phyloP scores from a whole-genome alignment of 2,329 filamentous ascomycete genomes.

The Pseudogymnoascus sp. region DNA sequence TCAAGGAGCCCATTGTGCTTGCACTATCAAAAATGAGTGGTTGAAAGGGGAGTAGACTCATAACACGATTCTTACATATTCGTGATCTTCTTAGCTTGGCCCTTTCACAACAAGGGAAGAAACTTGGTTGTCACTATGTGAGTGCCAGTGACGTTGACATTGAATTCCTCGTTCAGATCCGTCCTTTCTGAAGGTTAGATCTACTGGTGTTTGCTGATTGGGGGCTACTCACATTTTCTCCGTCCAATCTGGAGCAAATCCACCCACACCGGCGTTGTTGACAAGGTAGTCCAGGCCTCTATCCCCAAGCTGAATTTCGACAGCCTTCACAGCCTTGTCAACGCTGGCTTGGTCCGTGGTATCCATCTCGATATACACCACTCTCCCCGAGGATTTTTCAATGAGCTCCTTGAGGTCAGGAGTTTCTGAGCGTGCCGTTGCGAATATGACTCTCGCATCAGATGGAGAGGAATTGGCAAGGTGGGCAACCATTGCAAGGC shows the following conservation, averaged over 20 bases:
- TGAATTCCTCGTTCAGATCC: conserved; percentile 1
- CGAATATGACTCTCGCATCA: neutral
- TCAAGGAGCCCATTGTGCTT: neutral
- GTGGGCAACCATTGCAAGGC: conserved; percentile 19
- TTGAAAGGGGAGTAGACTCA: neutral
- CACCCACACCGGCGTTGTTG: conserved; percentile 1
- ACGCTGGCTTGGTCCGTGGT: neutral
- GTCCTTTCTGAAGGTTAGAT: neutral
- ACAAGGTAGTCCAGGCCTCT: neutral
- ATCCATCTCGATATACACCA: neutral
- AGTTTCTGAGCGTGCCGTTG: neutral
- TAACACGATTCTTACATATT: neutral
- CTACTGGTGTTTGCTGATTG: neutral
- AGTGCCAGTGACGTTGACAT: neutral
- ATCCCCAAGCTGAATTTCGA: neutral
- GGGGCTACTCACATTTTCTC: conserved; percentile 3
- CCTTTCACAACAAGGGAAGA: conserved; percentile 18
- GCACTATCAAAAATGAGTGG: neutral
- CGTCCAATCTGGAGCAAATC: neutral
- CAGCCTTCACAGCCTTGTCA: neutral
- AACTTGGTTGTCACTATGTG: conserved; percentile 11
- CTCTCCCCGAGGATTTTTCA: neutral
- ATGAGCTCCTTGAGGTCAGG: neutral
- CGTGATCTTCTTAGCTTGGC: conserved; percentile 12
- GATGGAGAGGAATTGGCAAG: conserved; percentile 14